Percentiles rank a stretch among this genome's conserved stretches.
These are phyloP conservation scores for Fusarium heterosporum DNA, from an alignment of 2,329 filamentous ascomycete species.

Conservation along the genomic window DNA sequence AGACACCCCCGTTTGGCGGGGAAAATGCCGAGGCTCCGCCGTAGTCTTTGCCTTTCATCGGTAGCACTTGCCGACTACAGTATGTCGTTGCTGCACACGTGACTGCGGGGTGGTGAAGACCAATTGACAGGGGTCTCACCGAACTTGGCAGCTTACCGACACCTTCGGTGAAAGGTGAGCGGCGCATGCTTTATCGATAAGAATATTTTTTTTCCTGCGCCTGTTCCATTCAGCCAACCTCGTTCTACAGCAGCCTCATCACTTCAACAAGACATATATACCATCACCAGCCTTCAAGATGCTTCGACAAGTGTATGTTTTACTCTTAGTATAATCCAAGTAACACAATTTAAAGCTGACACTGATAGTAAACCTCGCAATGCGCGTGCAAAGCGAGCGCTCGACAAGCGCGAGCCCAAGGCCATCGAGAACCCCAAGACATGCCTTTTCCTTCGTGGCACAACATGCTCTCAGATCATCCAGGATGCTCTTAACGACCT, in stretches of 20 bases:
- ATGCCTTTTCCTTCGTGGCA: slow-evolving; percentile 89
- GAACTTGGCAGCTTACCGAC: neutral
- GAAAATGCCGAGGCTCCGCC: slow-evolving; percentile 48
- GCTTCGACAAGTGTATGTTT: slow-evolving; percentile 62
- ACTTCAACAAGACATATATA: slow-evolving; percentile 18
- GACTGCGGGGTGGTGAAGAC: slow-evolving; percentile 48
- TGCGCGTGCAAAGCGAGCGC: slow-evolving; percentile 92
- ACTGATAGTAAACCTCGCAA: slow-evolving; percentile 65
- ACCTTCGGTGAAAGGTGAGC: slow-evolving; percentile 28
- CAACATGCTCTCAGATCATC: slow-evolving; percentile 83
- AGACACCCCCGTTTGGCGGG: slow-evolving; percentile 41
- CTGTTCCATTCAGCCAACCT: slow-evolving; percentile 24
- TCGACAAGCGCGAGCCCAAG: slow-evolving; percentile 94
- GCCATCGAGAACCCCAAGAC: slow-evolving; percentile 89
- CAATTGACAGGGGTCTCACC: slow-evolving; percentile 16
- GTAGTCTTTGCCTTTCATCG: slow-evolving; percentile 29
- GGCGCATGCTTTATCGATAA: slow-evolving; percentile 51
- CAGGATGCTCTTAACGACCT: slow-evolving; percentile 89
- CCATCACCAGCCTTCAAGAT: slow-evolving; percentile 49
- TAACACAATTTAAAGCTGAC: neutral
- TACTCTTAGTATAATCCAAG: neutral
- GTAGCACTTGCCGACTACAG: slow-evolving; percentile 26
- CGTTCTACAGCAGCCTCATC: slow-evolving; percentile 23
- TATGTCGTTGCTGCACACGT: slow-evolving; percentile 46
- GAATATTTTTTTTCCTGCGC: slow-evolving; percentile 49